Evolutionary conservation across 345 rosid species (phyloP).

Genomic region (Heritiera littoralis): DNA sequence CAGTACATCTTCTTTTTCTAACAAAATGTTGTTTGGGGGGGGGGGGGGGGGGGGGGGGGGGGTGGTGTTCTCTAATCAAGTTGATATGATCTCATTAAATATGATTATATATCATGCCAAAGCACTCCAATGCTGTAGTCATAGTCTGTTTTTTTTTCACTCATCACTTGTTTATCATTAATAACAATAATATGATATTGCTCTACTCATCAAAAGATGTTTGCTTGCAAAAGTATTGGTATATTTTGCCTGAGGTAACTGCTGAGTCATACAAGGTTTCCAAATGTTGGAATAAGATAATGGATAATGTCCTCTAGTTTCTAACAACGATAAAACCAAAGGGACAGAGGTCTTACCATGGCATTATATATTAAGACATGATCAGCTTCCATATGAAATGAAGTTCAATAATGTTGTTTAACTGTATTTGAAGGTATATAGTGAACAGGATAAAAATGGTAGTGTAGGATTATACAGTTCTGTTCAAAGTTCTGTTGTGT

Average conservation of each 20-base stretch:
- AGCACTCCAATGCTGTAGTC: background rate
- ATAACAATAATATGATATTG: background rate
- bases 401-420: too few relatives aligned
- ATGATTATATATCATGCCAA: background rate
- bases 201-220: background rate
- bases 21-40: background rate
- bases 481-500: background rate
- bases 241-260: background rate
- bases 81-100: background rate
- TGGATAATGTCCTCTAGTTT: too few relatives aligned
- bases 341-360: background rate
- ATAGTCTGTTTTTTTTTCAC: background rate
- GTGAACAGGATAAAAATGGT: too few relatives aligned
- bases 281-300: background rate
- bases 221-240: background rate
- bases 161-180: background rate
- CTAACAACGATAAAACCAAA: too few relatives aligned
- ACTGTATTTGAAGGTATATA: background rate
- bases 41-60: too few relatives aligned
- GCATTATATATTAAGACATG: too few relatives aligned
- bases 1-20: background rate
- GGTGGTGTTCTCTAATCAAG: background rate
- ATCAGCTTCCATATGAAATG: too few relatives aligned
- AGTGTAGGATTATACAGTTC: background rate
- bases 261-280: background rate